These are phyloP conservation scores for Gamsiella multidivaricata DNA, from an alignment of 192 early-diverging fungal species.

Conservation along the genomic window DNA sequence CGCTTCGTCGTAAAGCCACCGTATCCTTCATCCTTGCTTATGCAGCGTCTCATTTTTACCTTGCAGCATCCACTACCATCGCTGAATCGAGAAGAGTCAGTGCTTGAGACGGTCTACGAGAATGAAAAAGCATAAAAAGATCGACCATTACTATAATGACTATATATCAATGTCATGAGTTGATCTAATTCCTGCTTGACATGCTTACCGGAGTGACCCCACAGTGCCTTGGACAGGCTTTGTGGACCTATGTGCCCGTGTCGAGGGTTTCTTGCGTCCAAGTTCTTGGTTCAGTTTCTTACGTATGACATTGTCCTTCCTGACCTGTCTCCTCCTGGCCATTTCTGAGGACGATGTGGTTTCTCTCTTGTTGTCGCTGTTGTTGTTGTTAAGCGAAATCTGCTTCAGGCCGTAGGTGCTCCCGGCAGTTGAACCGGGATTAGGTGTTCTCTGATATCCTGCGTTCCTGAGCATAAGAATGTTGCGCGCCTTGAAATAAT, in stretches of 20 bases:
- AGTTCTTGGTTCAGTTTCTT: constrained; percentile 79
- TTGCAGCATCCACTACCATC: constrained; percentile 51
- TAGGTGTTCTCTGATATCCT: constrained; percentile 27
- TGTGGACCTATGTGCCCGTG: constrained; percentile 27
- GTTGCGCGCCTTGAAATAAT: constrained; percentile 26
- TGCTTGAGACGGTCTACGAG: constrained; percentile 45
- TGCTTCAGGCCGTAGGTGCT: constrained; percentile 20
- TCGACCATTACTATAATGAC: neutral
- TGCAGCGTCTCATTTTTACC: constrained; percentile 27
- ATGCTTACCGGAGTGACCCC: constrained; percentile 27
- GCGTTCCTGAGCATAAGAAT: constrained; percentile 43
- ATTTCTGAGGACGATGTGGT: constrained; percentile 2
- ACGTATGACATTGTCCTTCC: constrained; percentile 69
- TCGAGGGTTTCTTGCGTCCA: constrained; percentile 34
- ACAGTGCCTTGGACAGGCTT: constrained; percentile 57
- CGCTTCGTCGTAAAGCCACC: neutral
- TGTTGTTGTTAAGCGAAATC: constrained; percentile 18
- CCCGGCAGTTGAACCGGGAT: constrained; percentile 19
- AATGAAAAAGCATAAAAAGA: neutral
- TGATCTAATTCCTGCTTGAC: constrained; percentile 60
- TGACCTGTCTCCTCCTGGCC: constrained; percentile 47
- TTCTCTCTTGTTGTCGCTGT: neutral
- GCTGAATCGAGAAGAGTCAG: constrained; percentile 35
- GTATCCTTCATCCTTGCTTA: neutral
- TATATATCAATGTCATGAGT: neutral